Conservation (phyloP, 1,139 yeast species). For the Kurtzmaniella natalensis region DNA sequence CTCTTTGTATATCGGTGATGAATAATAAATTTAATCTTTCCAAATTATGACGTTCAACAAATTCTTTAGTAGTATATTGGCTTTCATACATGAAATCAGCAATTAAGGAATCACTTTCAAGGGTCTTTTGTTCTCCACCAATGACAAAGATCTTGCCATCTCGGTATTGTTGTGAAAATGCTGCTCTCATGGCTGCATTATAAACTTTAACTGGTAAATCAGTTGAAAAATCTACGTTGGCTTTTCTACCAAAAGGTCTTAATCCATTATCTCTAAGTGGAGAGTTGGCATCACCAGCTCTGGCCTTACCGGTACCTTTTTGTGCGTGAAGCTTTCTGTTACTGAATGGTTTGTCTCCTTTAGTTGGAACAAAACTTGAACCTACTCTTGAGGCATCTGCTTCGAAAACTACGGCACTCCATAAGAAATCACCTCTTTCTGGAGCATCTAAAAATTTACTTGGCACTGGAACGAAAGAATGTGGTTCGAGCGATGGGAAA, state of each 20-base stretch:
- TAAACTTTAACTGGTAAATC: constrained; percentile 75
- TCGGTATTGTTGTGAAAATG: constrained; percentile 76
- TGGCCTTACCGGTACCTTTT: constrained; percentile 92
- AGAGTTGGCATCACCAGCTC: constrained; percentile 94
- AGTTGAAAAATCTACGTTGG: constrained; percentile 88
- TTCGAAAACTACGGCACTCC: constrained; percentile 94
- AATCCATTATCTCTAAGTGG: constrained; percentile 91
- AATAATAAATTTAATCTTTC: constrained; percentile 59
- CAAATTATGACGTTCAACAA: constrained; percentile 55
- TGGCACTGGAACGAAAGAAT: constrained; percentile 70
- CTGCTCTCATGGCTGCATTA: constrained; percentile 70
- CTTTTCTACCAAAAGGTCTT: constrained; percentile 78
- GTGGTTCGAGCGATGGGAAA: constrained; percentile 90
- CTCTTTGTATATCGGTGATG: constrained; percentile 51
- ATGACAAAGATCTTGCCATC: constrained; percentile 67
- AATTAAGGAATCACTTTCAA: constrained; percentile 18
- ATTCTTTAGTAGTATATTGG: constrained; percentile 51
- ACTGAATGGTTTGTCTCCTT: constrained; percentile 83
- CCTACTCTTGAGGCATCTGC: constrained; percentile 89
- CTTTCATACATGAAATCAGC: constrained; percentile 47
- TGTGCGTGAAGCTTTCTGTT: constrained; percentile 81
- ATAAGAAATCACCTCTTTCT: constrained; percentile 81
- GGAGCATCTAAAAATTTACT: constrained; percentile 65
- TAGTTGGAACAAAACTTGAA: constrained; percentile 77
- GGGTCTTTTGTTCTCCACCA: constrained; percentile 41